These are phyloP conservation scores for Xylaria sp. DNA, from an alignment of 2,329 filamentous ascomycete genomes.

Conservation along the genomic window DNA sequence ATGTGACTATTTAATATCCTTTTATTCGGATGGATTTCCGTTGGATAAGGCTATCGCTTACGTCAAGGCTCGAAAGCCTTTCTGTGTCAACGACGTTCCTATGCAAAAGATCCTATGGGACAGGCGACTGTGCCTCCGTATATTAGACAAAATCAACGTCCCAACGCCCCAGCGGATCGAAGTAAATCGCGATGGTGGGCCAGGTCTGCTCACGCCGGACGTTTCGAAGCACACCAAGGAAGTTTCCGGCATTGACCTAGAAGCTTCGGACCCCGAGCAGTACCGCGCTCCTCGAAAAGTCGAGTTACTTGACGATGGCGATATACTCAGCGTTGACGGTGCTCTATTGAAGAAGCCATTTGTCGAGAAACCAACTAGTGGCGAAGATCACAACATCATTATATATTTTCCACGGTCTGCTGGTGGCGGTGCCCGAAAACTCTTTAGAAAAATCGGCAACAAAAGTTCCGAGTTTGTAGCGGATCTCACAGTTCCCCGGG, in stretches of 20 bases:
- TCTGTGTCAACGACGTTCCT: conserved; percentile 95
- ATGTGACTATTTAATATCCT: conserved; percentile 91
- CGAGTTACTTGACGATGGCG: conserved; percentile 86
- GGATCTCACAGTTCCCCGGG: conserved; percentile 75
- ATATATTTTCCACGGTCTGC: conserved; percentile 92
- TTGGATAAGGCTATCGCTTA: conserved; percentile 97
- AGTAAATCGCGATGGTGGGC: conserved; percentile 91
- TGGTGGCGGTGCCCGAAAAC: conserved; percentile 85
- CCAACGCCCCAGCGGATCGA: conserved; percentile 88
- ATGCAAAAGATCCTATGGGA: conserved; percentile 99
- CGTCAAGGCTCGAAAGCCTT: conserved; percentile 88
- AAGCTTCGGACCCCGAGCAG: conserved; percentile 70
- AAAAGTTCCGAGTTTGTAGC: conserved; percentile 96
- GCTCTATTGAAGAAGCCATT: conserved; percentile 85
- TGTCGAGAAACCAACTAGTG: conserved; percentile 97
- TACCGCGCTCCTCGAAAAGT: conserved; percentile 65
- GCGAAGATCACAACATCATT: conserved; percentile 98
- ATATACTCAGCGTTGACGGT: conserved; percentile 88
- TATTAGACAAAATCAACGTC: conserved; percentile 88
- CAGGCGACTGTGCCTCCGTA: conserved; percentile 82
- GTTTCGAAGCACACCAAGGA: conserved; percentile 81
- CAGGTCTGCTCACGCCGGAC: conserved; percentile 76
- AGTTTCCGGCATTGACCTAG: conserved; percentile 76
- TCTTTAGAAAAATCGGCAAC: conserved; percentile 98
- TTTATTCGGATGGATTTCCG: conserved; percentile 97